phyloP scores from a whole-genome alignment of 163 green algal genomes.

The Scenedesmus sp. region DNA sequence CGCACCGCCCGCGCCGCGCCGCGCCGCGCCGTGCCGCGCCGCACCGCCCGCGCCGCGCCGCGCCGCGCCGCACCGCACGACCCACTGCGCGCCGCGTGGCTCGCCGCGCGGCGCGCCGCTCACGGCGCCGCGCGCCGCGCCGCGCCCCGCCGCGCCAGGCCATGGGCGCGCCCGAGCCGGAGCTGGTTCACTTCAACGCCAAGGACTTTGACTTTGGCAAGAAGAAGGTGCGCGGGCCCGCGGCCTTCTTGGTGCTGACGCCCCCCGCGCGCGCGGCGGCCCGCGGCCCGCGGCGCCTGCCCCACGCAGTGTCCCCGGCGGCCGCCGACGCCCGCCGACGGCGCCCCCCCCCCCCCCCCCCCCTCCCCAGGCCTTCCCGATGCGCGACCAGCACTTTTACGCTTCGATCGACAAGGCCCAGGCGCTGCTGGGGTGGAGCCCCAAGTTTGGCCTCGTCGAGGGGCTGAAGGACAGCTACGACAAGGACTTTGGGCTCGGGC shows the following conservation, averaged over 20 bases:
- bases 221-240: slow-evolving; percentile 50
- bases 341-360: too few relatives aligned
- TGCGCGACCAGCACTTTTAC: slow-evolving; percentile 98
- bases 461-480: slow-evolving; percentile 90
- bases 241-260: neutral
- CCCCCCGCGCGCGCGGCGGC: too few relatives aligned
- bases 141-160: too few relatives aligned
- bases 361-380: slow-evolving; percentile 94
- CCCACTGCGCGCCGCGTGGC: too few relatives aligned
- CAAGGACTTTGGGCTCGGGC: slow-evolving; percentile 95
- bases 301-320: neutral
- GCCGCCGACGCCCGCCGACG: too few relatives aligned
- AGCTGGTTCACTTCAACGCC: slow-evolving; percentile 95
- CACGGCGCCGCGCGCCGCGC: too few relatives aligned
- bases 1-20: too few relatives aligned
- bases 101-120: too few relatives aligned
- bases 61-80: too few relatives aligned
- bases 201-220: slow-evolving; percentile 94
- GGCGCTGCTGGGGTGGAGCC: slow-evolving; percentile 82
- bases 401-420: slow-evolving; percentile 92
- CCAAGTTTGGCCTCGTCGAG: slow-evolving; percentile 90
- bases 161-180: slow-evolving; percentile 82
- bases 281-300: too few relatives aligned
- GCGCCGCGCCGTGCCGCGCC: too few relatives aligned
- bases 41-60: too few relatives aligned